These are phyloP conservation scores for Iodosphaeria phyllophila DNA, from an alignment of 2,329 filamentous ascomycete genomes.

Conservation along the genomic window DNA sequence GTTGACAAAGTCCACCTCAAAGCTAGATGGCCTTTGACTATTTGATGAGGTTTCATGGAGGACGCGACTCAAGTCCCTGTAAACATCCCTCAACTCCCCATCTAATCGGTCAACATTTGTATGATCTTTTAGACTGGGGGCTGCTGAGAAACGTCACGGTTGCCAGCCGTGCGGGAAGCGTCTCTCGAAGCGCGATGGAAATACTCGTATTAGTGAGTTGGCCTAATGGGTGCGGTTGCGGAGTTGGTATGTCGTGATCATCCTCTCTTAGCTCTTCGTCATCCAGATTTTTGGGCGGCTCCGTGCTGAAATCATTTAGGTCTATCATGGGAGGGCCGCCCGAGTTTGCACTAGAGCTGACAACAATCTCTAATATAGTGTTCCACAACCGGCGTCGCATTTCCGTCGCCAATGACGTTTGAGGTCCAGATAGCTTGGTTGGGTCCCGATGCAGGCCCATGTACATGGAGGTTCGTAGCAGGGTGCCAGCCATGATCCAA, in stretches of 20 bases:
- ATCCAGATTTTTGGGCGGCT: slow-evolving; percentile 27
- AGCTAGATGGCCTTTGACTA: slow-evolving; percentile 9
- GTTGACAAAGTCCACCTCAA: slow-evolving; percentile 24
- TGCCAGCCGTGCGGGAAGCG: slow-evolving; percentile 20
- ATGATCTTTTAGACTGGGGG: slow-evolving; percentile 17
- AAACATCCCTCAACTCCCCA: slow-evolving; percentile 18
- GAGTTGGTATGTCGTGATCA: slow-evolving; percentile 3
- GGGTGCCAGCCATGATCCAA: slow-evolving; percentile 29
- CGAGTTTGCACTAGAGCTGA: slow-evolving; percentile 24
- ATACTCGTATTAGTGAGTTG: slow-evolving; percentile 21
- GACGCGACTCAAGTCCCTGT: slow-evolving; percentile 18
- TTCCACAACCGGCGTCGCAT: slow-evolving; percentile 33
- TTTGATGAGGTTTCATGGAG: slow-evolving; percentile 9
- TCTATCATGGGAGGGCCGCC: slow-evolving; percentile 26
- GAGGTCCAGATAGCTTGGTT: slow-evolving; percentile 25
- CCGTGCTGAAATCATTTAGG: slow-evolving; percentile 26
- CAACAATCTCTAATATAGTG: slow-evolving; percentile 26
- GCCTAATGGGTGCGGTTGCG: slow-evolving; percentile 13
- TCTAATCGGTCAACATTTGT: slow-evolving; percentile 23
- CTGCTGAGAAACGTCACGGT: slow-evolving; percentile 22
- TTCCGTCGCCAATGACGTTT: slow-evolving; percentile 18
- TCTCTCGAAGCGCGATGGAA: slow-evolving; percentile 20
- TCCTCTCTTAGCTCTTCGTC: slow-evolving; percentile 25
- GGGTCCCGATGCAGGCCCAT: slow-evolving; percentile 42
- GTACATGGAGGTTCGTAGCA: slow-evolving; percentile 34